Base-by-base conservation (phyloP, 768 basidiomycete genomes). In the Neoboletus magnificus region DNA sequence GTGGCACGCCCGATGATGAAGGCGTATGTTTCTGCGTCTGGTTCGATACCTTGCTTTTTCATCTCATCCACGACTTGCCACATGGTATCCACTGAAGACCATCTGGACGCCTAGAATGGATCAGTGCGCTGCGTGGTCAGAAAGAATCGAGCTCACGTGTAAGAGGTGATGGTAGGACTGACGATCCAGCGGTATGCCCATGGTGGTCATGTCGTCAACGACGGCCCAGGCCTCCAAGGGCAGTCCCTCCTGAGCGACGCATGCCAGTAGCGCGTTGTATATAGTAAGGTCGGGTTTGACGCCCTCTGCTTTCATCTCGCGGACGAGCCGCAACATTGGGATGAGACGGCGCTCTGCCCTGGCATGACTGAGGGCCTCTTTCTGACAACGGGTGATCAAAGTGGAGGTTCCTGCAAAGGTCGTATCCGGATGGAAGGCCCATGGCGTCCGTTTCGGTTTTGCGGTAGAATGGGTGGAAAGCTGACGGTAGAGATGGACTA, bases 161-260 rank as follows among this genome's bases (percentile, higher is more conserved):
- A 92, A 68, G 25, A 92, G 74, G 41, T 77, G 72, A 43, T 87
- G 81, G 66, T 86, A 85, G 10, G 82, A 77, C 37, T 77, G 71
- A 6, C 72, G 60, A 52, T 81, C 75, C 5, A 82, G 85, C 43
- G 68, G 56, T 22, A 91, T 57, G 3, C 77, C 79, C 41, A 77
- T 59, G 18, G 74, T 66, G 33, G 76, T 49, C 86, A 91, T 89
- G 66, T 91, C 87, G 35, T 87, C 84, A 29, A 87, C 70, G 51
- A 87, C 77, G 18, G 86, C 87, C 75, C 79, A 80, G 5, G 85
- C 79, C 56, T 88, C 82, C 29, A 77, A 61, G 65, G 73, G 74
- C 10, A 76, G 62, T 5, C 72, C 74, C 36, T 79, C 73, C 8
- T 64, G 59, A 0, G 79, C 75, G 52, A 82, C 76, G 36, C 81